phyloP scores from a whole-genome alignment of 805 yeast genomes.

The Kluyveromyces starmeri region DNA sequence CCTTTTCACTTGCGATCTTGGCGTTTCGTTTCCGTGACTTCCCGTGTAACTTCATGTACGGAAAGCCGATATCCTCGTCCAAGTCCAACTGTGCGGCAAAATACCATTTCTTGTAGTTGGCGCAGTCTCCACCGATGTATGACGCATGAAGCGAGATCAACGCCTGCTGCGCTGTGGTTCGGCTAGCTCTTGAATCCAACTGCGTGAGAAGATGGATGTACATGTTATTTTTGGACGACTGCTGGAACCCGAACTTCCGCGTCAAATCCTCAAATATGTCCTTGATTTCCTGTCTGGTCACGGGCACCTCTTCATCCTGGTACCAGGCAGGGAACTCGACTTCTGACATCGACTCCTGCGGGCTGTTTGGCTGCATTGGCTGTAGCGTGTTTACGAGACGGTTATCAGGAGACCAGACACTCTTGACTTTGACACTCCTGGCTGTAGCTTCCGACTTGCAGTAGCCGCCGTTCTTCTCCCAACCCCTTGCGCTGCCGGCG shows the following conservation, averaged over 20 bases:
- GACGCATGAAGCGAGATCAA: conserved; percentile 74
- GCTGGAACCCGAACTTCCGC: conserved; percentile 75
- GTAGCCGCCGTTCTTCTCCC: too few species aligned
- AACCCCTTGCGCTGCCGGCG: too few species aligned
- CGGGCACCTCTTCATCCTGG: conserved; percentile 51
- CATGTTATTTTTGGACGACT: conserved; percentile 69
- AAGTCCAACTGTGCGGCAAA: conserved; percentile 75
- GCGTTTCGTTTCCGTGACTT: conserved; percentile 36
- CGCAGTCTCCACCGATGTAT: conserved; percentile 82
- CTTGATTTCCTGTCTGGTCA: conserved; percentile 56
- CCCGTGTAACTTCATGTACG: conserved; percentile 45
- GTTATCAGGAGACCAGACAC: too few species aligned
- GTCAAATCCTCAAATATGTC: conserved; percentile 50
- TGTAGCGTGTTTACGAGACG: too few species aligned
- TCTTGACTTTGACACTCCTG: too few species aligned
- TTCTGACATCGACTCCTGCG: conserved; percentile 15
- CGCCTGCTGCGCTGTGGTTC: conserved; percentile 66
- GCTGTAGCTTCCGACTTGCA: too few species aligned
- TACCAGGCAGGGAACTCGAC: conserved; percentile 30
- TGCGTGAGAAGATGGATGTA: conserved; percentile 70
- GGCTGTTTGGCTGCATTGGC: too few species aligned
- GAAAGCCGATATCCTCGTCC: conserved; percentile 58
- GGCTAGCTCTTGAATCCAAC: conserved; percentile 78
- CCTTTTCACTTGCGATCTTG: conserved; percentile 35
- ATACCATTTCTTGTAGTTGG: conserved; percentile 89